Percentiles rank a stretch among this genome's conserved stretches.
Conservation (phyloP, 148 eudicot genomes). For the Camellia granthamiana region DNA sequence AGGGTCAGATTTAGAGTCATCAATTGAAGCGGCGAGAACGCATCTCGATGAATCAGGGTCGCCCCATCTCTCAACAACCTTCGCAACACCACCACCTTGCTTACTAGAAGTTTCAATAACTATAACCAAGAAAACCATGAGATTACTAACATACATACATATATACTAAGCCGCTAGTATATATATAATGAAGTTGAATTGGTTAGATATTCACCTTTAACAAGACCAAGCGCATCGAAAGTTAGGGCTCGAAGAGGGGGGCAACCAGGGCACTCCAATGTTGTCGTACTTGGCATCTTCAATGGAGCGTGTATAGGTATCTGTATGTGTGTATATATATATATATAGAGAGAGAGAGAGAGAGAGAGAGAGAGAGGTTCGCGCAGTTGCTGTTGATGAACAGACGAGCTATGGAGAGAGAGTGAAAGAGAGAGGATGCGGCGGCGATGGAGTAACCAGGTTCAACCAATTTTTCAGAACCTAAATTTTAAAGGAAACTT, state of each 20-base stretch:
- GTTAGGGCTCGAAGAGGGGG: conserved; percentile 85
- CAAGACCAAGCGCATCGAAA: conserved; percentile 72
- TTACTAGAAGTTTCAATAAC: conserved; percentile 80
- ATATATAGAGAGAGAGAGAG: neutral
- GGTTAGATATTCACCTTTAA: conserved; percentile 49
- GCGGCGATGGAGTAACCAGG: no score
- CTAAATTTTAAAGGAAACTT: no score
- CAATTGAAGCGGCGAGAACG: conserved; percentile 64
- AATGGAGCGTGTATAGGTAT: neutral
- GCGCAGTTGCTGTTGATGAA: neutral
- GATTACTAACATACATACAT: no score
- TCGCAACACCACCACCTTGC: conserved; percentile 53
- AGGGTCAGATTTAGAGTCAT: conserved; percentile 57
- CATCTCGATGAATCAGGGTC: conserved; percentile 69
- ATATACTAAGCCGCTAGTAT: neutral
- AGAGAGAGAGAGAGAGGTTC: neutral
- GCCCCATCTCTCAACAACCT: conserved; percentile 91
- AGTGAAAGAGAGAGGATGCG: no score
- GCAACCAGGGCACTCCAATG: conserved; percentile 75
- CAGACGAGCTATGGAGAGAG: neutral
- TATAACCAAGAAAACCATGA: conserved; percentile 16
- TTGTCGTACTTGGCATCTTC: conserved; percentile 84
- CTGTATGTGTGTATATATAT: neutral
- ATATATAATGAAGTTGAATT: neutral
- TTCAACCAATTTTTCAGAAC: no score